A percentile compares a stretch with the other conserved stretches of the same genome.
These are phyloP conservation scores for Cladophialophora chaetospira DNA, from an alignment of 2,329 filamentous ascomycete species.

Conservation along the genomic window DNA sequence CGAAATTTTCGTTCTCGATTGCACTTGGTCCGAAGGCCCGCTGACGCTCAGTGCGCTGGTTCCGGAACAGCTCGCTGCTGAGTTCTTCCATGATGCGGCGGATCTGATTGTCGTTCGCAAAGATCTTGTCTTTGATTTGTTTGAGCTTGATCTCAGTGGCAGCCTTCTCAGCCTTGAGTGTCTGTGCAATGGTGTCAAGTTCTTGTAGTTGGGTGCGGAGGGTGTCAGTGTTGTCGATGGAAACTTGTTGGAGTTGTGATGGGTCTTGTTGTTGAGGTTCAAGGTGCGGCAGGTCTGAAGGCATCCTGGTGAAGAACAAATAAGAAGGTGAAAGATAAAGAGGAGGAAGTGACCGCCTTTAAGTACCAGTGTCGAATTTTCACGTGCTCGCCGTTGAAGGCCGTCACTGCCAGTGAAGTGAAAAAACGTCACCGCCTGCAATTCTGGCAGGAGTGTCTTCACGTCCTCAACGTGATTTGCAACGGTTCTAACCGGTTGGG, in stretches of 20 bases:
- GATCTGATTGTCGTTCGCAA: conserved; percentile 15
- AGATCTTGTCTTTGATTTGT: conserved; percentile 2
- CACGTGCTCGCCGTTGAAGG: background rate
- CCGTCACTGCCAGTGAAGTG: background rate
- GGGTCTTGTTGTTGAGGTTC: background rate
- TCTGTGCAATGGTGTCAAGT: background rate
- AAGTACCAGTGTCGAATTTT: background rate
- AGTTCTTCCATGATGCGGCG: conserved; percentile 17
- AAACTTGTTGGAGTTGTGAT: too few relatives aligned
- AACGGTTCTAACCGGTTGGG: background rate
- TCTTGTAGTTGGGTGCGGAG: conserved; percentile 15
- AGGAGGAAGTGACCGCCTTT: background rate
- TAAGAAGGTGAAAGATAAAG: background rate
- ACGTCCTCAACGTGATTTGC: background rate
- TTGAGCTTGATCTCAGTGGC: background rate
- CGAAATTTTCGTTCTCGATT: conserved; percentile 12
- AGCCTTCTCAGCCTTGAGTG: background rate
- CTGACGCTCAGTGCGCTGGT: conserved; percentile 12
- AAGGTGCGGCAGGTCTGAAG: conserved; percentile 4
- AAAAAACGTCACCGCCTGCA: background rate
- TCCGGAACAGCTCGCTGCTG: conserved; percentile 1
- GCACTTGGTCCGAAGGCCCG: conserved; percentile 7
- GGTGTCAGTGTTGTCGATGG: conserved; percentile 4
- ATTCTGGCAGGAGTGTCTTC: background rate
- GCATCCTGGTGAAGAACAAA: background rate